Conservation (phyloP, 192 early-diverging fungal genomes). For the Umbelopsis ramanniana region DNA sequence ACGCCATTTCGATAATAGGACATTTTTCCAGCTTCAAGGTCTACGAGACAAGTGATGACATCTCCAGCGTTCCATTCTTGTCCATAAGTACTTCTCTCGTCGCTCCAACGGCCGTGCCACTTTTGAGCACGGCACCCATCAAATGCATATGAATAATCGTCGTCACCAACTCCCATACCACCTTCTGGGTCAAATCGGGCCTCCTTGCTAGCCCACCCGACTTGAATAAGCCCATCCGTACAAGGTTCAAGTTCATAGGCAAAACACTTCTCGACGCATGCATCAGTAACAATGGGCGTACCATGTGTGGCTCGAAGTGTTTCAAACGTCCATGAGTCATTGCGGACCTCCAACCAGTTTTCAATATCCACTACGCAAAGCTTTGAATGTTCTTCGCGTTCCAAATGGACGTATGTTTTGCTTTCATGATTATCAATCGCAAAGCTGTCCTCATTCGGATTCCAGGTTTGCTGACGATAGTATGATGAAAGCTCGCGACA, state of each 20-base stretch:
- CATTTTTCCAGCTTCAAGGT: slow-evolving; percentile 56
- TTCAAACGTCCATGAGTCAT: slow-evolving; percentile 44
- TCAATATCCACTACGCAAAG: slow-evolving; percentile 33
- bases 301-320: slow-evolving; percentile 26
- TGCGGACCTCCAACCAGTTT: slow-evolving; percentile 28
- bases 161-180: slow-evolving; percentile 74
- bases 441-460: not conserved
- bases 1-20: slow-evolving; percentile 62
- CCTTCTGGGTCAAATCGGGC: slow-evolving; percentile 64
- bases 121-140: slow-evolving; percentile 65
- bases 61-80: slow-evolving; percentile 56
- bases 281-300: slow-evolving; percentile 14
- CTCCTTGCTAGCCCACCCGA: slow-evolving; percentile 61
- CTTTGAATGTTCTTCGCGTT: slow-evolving; percentile 6
- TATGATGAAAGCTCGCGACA: slow-evolving; percentile 4
- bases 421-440: not conserved
- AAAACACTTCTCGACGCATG: slow-evolving; percentile 30
- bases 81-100: slow-evolving; percentile 32
- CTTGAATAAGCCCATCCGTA: slow-evolving; percentile 66
- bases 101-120: slow-evolving; percentile 62
- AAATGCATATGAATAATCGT: slow-evolving; percentile 64
- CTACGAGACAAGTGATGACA: slow-evolving; percentile 57
- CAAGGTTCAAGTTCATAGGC: slow-evolving; percentile 51
- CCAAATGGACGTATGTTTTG: slow-evolving; percentile 3
- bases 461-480: not conserved